These are phyloP conservation scores for Lentinula novae-zelandiae DNA, from an alignment of 1,284 basidiomycete species.

Conservation along the genomic window DNA sequence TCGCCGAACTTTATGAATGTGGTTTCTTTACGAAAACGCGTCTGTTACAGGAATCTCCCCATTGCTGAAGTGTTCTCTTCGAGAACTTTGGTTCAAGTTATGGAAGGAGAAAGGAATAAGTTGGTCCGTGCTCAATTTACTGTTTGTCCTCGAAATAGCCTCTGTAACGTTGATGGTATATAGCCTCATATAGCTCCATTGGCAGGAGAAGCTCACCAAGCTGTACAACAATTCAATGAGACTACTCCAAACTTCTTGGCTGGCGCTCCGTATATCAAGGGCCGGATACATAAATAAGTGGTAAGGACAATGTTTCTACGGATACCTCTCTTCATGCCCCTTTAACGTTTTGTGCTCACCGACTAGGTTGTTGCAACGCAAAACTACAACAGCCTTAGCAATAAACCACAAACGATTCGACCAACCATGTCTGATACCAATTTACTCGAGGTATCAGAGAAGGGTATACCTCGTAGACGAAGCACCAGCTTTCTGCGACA, in stretches of 20 bases:
- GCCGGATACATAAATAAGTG: not conserved
- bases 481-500: not conserved
- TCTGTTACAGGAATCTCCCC: too few relatives aligned
- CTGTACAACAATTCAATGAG: not conserved
- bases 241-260: not conserved
- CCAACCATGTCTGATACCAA: not conserved
- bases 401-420: not conserved
- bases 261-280: conserved; percentile 1
- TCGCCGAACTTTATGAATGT: too few relatives aligned
- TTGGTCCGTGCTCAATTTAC: not conserved
- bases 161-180: too few relatives aligned
- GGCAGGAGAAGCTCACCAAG: not conserved
- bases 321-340: too few relatives aligned
- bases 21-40: too few relatives aligned
- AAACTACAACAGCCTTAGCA: too few relatives aligned
- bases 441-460: not conserved
- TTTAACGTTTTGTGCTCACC: too few relatives aligned
- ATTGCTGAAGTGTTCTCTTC: too few relatives aligned
- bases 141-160: too few relatives aligned
- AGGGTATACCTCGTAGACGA: not conserved
- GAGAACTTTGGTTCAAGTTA: too few relatives aligned
- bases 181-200: not conserved
- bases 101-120: not conserved
- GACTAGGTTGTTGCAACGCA: too few relatives aligned
- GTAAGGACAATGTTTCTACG: too few relatives aligned